Conservation (phyloP, 1,284 basidiomycete genomes). For the Tilletiaria anomala region DNA sequence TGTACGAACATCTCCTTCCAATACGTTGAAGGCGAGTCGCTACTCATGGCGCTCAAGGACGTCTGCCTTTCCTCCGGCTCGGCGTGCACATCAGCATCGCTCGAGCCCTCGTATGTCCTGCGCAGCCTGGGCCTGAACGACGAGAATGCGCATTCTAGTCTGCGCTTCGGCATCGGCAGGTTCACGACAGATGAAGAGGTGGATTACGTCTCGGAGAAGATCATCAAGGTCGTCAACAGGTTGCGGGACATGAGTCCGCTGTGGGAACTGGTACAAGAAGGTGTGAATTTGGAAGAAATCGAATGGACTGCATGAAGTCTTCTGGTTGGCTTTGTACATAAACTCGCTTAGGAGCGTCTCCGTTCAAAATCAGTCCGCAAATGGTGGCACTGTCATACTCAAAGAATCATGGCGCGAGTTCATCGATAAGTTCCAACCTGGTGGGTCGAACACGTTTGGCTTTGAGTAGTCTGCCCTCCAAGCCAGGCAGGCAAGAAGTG, state of each 20-base stretch:
- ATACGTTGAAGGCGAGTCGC: conserved; percentile 92
- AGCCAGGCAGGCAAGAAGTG: no score
- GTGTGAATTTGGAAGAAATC: neutral
- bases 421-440: no score
- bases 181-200: conserved; percentile 97
- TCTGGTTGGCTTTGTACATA: neutral
- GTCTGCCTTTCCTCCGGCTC: conserved; percentile 94
- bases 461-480: no score
- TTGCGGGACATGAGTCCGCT: conserved; percentile 53
- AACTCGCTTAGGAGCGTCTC: neutral
- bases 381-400: no score
- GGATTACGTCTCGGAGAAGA: conserved; percentile 82
- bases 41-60: conserved; percentile 95
- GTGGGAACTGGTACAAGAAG: conserved; percentile 39
- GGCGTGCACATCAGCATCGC: conserved; percentile 92
- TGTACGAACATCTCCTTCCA: conserved; percentile 92
- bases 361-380: neutral
- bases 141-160: conserved; percentile 95
- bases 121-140: conserved; percentile 84
- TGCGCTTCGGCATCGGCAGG: conserved; percentile 92
- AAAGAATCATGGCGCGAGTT: no score
- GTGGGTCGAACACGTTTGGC: no score
- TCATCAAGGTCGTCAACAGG: conserved; percentile 64
- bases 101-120: conserved; percentile 96
- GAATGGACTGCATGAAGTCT: no score